Evolutionary conservation across 2,329 filamentous ascomycete genomes (phyloP).

Genomic region (Colletotrichum brevisporum): DNA sequence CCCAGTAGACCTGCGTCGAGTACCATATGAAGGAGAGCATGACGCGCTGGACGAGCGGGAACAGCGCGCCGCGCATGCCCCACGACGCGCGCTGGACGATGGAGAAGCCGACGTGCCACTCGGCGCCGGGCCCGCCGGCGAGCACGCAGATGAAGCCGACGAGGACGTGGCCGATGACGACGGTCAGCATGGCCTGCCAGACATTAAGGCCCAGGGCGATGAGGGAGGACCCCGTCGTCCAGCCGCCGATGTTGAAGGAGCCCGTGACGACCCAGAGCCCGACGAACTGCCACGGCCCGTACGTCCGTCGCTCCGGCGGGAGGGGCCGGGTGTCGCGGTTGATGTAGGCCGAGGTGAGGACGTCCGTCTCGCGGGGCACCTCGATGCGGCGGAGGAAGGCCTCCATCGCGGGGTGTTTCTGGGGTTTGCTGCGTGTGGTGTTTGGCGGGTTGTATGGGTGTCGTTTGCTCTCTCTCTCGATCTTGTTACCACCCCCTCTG

Average conservation of each 20-base stretch:
- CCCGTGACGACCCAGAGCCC: conserved; percentile 51
- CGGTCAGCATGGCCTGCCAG: conserved; percentile 47
- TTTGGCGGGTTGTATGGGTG: background rate
- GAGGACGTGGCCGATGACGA: conserved; percentile 44
- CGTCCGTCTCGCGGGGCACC: conserved; percentile 44
- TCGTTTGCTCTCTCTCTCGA: too few relatives aligned
- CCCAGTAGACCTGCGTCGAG: conserved; percentile 46
- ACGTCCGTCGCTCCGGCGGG: conserved; percentile 47
- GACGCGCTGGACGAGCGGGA: conserved; percentile 45
- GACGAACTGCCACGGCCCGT: conserved; percentile 51
- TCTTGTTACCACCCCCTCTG: background rate
- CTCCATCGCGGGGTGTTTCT: conserved; percentile 2
- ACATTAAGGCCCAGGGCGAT: conserved; percentile 48
- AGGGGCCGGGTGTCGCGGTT: conserved; percentile 49
- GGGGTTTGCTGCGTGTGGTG: background rate
- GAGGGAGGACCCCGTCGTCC: conserved; percentile 49
- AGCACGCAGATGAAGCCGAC: conserved; percentile 46
- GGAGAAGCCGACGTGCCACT: conserved; percentile 48
- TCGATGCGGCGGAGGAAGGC: conserved; percentile 42
- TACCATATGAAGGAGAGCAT: conserved; percentile 47
- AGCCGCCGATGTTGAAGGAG: conserved; percentile 52
- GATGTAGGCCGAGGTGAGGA: conserved; percentile 45
- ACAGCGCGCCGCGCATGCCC: conserved; percentile 46
- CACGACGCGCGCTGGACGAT: conserved; percentile 46
- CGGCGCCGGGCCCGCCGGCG: conserved; percentile 46